Conservation (phyloP, 257 asterid genomes). For the Solanum chiquidenum region DNA sequence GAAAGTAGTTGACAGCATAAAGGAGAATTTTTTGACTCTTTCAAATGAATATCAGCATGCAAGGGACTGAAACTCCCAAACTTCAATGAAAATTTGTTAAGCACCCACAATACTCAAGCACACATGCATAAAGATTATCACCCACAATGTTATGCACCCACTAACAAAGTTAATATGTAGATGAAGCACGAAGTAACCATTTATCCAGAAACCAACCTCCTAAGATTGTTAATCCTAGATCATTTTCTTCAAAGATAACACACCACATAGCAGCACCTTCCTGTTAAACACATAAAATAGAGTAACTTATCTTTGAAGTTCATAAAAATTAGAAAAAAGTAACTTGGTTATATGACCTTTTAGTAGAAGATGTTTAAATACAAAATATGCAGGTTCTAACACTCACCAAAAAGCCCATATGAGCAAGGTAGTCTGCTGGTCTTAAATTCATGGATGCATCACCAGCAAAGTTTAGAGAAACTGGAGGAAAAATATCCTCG, state of each 20-base stretch:
- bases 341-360: not conserved
- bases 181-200: not conserved
- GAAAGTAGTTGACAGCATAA: not conserved
- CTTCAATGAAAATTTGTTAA: not conserved
- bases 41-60: not conserved
- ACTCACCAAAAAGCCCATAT: conserved; percentile 55
- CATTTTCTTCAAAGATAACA: conserved; percentile 54
- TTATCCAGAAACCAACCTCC: conserved; percentile 51
- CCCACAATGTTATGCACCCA: not conserved
- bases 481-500: conserved; percentile 49
- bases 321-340: not conserved
- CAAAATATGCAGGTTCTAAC: not conserved
- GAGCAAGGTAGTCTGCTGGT: conserved; percentile 68
- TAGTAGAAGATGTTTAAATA: not conserved
- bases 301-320: not conserved
- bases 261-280: conserved; percentile 81
- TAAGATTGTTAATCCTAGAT: conserved; percentile 55
- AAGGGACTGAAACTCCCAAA: not conserved
- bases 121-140: not conserved
- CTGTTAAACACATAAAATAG: conserved; percentile 20
- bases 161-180: not conserved
- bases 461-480: conserved; percentile 64
- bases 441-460: conserved; percentile 56
- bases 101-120: not conserved
- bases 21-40: not conserved